Evolutionary conservation across 75 land plant species (phyloP).

Genomic region (Selaginella moellendorffii): DNA sequence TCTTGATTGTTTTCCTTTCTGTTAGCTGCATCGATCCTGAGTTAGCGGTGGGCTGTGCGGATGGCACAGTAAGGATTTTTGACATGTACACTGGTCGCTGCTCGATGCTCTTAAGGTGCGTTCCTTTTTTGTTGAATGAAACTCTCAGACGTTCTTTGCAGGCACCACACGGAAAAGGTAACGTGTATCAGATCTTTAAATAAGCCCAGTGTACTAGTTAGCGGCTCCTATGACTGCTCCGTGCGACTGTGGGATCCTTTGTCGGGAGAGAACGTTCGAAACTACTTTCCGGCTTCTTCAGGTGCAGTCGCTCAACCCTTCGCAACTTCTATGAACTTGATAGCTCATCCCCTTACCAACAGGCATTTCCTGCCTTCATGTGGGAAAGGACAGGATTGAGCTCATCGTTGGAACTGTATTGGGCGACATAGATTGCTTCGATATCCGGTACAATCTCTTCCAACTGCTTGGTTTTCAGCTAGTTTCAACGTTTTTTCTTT

Average conservation of each 20-base stretch:
- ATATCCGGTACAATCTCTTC: constrained; percentile 10
- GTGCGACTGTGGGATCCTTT: constrained; percentile 19
- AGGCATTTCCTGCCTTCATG: constrained; percentile 19
- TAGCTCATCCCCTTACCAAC: not conserved
- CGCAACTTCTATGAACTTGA: not conserved
- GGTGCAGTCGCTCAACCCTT: not conserved
- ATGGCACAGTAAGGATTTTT: constrained; percentile 72
- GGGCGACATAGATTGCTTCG: constrained; percentile 21
- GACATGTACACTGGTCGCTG: constrained; percentile 76
- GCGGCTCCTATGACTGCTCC: constrained; percentile 26
- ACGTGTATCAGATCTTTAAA: constrained; percentile 12
- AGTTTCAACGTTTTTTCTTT: not conserved
- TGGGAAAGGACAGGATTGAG: not conserved
- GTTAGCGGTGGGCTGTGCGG: constrained; percentile 78
- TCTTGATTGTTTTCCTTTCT: not conserved
- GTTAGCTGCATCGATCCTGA: constrained; percentile 79
- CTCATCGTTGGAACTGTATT: constrained; percentile 19
- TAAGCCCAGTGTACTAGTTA: constrained; percentile 9
- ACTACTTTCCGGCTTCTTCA: not conserved
- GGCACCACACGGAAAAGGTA: constrained; percentile 24
- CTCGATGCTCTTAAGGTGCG: constrained; percentile 62
- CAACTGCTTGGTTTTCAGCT: not conserved
- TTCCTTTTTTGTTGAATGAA: not conserved
- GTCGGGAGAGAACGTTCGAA: constrained; percentile 17
- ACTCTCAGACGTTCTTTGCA: constrained; percentile 7